These are phyloP conservation scores for Ustilago sp. DNA, from an alignment of 1,284 basidiomycete genomes.

Conservation along the genomic window DNA sequence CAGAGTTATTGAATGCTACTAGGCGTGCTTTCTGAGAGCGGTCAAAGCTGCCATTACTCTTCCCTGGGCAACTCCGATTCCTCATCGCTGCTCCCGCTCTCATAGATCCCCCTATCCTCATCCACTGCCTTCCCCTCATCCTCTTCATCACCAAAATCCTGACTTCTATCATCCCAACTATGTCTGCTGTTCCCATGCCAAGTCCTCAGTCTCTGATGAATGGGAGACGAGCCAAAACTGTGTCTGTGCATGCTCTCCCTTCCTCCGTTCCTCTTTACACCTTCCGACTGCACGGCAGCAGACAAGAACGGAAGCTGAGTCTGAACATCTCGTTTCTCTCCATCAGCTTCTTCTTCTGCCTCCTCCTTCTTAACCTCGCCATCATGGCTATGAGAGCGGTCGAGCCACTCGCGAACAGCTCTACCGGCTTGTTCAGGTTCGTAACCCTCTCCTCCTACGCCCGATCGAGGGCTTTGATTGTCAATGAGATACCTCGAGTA, in stretches of 20 bases:
- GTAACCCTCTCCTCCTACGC: constrained; percentile 1
- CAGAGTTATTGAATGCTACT: neutral
- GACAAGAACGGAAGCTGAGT: constrained; percentile 30
- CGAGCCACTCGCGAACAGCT: constrained; percentile 40
- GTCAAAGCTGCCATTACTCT: neutral
- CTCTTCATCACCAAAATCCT: constrained; percentile 69
- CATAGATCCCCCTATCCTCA: constrained; percentile 25
- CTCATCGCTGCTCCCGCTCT: constrained; percentile 31
- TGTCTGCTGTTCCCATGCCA: constrained; percentile 30
- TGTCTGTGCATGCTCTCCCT: constrained; percentile 15
- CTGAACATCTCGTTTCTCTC: constrained; percentile 1
- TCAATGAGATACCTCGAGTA: constrained; percentile 34
- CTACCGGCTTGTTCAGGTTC: constrained; percentile 10
- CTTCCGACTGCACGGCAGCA: constrained; percentile 16
- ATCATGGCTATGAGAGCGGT: constrained; percentile 10
- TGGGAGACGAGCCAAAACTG: constrained; percentile 30
- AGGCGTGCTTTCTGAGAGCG: neutral
- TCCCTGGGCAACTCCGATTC: constrained; percentile 16
- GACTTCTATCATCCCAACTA: constrained; percentile 61
- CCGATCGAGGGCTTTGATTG: constrained; percentile 14
- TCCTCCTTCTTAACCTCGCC: constrained; percentile 13
- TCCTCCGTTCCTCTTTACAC: neutral
- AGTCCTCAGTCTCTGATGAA: constrained; percentile 28
- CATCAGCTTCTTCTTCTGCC: neutral
- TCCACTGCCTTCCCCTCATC: constrained; percentile 63